Evolutionary conservation across 441 rosid genomes (phyloP), one percentile per base, ranked within the genome.

Genomic region (Omphalea diandra): DNA sequence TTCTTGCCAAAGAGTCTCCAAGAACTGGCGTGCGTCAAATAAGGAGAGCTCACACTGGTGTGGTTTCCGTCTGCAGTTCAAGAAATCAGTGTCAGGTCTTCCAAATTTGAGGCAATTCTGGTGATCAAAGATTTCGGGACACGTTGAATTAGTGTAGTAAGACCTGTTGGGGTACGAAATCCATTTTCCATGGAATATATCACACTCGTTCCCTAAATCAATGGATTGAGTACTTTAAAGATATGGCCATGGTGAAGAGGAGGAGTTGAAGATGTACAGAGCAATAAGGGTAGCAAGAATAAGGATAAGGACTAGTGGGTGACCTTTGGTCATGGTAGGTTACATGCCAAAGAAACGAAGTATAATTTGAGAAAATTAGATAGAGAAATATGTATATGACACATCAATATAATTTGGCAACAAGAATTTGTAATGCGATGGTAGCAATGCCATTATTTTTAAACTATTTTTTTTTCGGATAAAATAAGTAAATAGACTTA

Each of bases 1-100:
- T 93, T 71, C 92, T 82, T 64, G 86, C 91, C 2, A 93, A 80
- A 17, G 97, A 90, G 71, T 92, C 97, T 88, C 83, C 75, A 92
- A 75, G 76, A 92, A 88, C 73, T 79, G 83, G 43, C 22, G 47
- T 43, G 97, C 83, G 68, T 83, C 75, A 63, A 89, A 86, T 55
- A 82, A 33, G 31, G 93, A 91, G 9, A 88, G 76, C 67, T 88
- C 87, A 66, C 93, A 88, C n/a, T 76, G 75, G 33, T 83, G 80
- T 10, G 96, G 97, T 72, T 81, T 83, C 96, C 96, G 90, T 76
- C 85, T 84, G 93, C 96, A 92, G 65, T 79, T 84, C 93, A 84
- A 50, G 29, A 50, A 50, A 50, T 66, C 85, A 11, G 83, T 79
- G 70, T 87, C 90, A 29, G 86, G 85, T 74, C 90, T 83, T 22